Evolutionary conservation across 2,329 filamentous ascomycete species (phyloP).

Genomic region (Paramyrothecium roridum): DNA sequence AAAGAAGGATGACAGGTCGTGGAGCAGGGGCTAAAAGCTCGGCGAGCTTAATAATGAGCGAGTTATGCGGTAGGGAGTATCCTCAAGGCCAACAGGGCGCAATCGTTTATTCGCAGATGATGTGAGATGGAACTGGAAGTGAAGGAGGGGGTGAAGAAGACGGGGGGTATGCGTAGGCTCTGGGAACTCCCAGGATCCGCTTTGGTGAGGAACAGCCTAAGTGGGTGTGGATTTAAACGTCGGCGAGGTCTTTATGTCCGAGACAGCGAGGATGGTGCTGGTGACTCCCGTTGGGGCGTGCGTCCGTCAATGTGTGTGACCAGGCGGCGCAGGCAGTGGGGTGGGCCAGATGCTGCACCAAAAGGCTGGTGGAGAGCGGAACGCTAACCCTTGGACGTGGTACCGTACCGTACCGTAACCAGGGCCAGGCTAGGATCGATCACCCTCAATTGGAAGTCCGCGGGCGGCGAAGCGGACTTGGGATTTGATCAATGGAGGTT

Average conservation of each 20-base stretch:
- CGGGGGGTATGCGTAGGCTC: slow-evolving; percentile 5
- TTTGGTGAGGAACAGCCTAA: not conserved
- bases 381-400: too few relatives aligned
- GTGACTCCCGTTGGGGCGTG: too few relatives aligned
- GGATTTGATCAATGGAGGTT: too few relatives aligned
- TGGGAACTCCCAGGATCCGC: slow-evolving; percentile 2
- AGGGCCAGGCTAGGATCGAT: too few relatives aligned
- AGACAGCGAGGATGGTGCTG: slow-evolving; percentile 11
- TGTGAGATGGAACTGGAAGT: slow-evolving; percentile 3
- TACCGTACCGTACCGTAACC: too few relatives aligned
- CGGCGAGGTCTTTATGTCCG: slow-evolving; percentile 39
- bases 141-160: slow-evolving; percentile 12
- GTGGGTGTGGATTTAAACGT: slow-evolving; percentile 18
- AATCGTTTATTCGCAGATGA: not conserved
- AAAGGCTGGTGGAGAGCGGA: too few relatives aligned
- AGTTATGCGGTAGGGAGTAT: slow-evolving; percentile 6
- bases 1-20: slow-evolving; percentile 6
- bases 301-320: too few relatives aligned
- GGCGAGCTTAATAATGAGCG: slow-evolving; percentile 21
- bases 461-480: too few relatives aligned
- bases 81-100: not conserved
- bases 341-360: too few relatives aligned
- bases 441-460: too few relatives aligned
- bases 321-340: too few relatives aligned
- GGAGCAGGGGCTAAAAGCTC: slow-evolving; percentile 1